These are phyloP conservation scores for Castanospermum australe DNA, from an alignment of 306 rosid genomes.

Conservation along the genomic window DNA sequence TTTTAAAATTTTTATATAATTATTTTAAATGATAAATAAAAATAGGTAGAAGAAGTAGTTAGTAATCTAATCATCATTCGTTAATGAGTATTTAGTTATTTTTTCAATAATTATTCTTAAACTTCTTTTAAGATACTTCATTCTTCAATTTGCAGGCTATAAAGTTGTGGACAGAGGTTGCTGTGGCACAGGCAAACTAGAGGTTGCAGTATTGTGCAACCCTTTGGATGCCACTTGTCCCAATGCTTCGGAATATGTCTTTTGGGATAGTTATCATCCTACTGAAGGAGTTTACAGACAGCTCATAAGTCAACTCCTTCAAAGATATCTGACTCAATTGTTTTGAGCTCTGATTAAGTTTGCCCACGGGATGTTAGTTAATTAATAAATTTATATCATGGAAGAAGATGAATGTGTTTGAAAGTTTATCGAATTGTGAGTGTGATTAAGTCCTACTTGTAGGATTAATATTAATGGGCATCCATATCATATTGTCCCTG, in stretches of 20 bases:
- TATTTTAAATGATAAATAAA: no score
- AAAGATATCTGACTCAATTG: conserved; percentile 3
- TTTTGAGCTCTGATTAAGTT: not conserved
- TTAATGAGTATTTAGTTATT: not conserved
- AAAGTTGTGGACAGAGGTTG: conserved; percentile 57
- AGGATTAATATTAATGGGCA: not conserved
- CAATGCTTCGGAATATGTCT: conserved; percentile 42
- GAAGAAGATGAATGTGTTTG: not conserved
- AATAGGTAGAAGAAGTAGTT: no score
- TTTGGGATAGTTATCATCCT: conserved; percentile 87
- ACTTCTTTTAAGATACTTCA: not conserved
- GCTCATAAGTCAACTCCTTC: not conserved
- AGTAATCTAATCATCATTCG: not conserved
- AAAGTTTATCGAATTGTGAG: not conserved
- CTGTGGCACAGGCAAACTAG: conserved; percentile 66
- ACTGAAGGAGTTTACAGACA: conserved; percentile 48
- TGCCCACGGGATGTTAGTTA: not conserved
- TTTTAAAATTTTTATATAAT: no score
- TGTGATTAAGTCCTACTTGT: not conserved
- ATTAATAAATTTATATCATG: not conserved
- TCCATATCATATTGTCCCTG: not conserved
- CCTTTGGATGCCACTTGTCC: conserved; percentile 44
- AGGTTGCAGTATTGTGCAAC: conserved; percentile 67
- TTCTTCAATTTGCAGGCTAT: conserved; percentile 40
- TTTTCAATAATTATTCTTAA: not conserved